These are phyloP conservation scores for Daldinia sp. DNA, from an alignment of 2,329 filamentous ascomycete genomes.

Conservation along the genomic window DNA sequence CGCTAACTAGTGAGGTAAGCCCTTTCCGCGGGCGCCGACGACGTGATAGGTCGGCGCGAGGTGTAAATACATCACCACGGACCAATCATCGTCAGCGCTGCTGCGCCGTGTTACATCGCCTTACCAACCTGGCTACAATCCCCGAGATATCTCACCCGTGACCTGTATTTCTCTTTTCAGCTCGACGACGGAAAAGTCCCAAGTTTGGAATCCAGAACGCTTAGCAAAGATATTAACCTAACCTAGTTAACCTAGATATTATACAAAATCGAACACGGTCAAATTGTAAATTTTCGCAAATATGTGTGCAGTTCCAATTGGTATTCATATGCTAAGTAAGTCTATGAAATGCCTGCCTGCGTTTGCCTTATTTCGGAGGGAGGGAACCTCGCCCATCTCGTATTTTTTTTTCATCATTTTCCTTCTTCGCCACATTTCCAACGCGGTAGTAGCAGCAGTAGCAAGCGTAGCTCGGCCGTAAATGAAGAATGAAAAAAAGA, in stretches of 20 bases:
- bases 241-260: too few species aligned
- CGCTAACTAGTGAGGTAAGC: background rate
- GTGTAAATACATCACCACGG: background rate
- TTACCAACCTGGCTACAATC: slow-evolving; percentile 3
- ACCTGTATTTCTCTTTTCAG: background rate
- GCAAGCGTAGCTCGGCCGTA: too few species aligned
- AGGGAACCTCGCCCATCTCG: slow-evolving; percentile 10
- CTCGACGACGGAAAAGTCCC: too few species aligned
- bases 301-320: slow-evolving; percentile 9
- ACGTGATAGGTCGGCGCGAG: background rate
- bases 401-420: too few species aligned
- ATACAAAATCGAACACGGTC: too few species aligned
- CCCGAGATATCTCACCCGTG: background rate
- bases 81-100: background rate
- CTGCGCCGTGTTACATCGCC: slow-evolving; percentile 17
- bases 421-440: slow-evolving; percentile 12
- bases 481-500: too few species aligned
- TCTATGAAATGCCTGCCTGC: slow-evolving; percentile 13
- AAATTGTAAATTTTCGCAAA: too few species aligned
- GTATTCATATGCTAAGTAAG: slow-evolving; percentile 10
- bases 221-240: too few species aligned
- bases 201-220: too few species aligned
- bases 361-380: too few species aligned
- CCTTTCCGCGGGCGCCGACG: background rate
- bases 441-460: background rate